Evolutionary conservation across 148 eudicot species (phyloP).

Genomic region (Salicornia ramosissima): DNA sequence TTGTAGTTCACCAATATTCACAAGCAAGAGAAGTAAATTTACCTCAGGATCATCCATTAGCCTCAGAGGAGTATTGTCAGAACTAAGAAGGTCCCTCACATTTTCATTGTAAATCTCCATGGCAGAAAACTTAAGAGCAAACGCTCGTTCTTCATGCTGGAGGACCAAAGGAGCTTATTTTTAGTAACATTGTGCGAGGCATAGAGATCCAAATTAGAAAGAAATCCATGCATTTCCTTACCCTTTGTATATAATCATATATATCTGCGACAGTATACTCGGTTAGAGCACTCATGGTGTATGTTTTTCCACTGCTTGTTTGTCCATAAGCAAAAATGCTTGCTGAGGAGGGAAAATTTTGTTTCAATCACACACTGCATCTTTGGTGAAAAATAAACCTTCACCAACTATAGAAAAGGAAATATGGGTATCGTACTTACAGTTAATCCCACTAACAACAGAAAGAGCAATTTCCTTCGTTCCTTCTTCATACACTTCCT

Average conservation of each 20-base stretch:
- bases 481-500: slow-evolving; percentile 79
- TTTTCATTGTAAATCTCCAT: slow-evolving; percentile 93
- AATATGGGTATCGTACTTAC: slow-evolving; percentile 39
- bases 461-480: slow-evolving; percentile 85
- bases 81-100: slow-evolving; percentile 81
- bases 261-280: slow-evolving; percentile 86
- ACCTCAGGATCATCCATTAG: slow-evolving; percentile 90
- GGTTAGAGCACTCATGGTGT: slow-evolving; percentile 86
- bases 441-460: slow-evolving; percentile 87
- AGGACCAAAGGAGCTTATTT: slow-evolving; percentile 13
- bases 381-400: neutral
- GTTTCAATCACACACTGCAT: neutral
- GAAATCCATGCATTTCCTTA: slow-evolving; percentile 23
- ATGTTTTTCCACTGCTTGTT: slow-evolving; percentile 96
- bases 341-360: slow-evolving; percentile 36
- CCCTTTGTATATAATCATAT: slow-evolving; percentile 79
- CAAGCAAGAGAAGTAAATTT: slow-evolving; percentile 15
- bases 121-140: slow-evolving; percentile 88
- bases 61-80: slow-evolving; percentile 67
- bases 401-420: neutral
- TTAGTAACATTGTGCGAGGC: slow-evolving; percentile 11
- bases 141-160: slow-evolving; percentile 89
- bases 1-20: neutral
- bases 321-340: slow-evolving; percentile 97
- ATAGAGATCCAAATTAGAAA: neutral